Evolutionary conservation across 2,329 filamentous ascomycete genomes (phyloP), one percentile per base, ranked within the genome.

Genomic region (Aspergillus pseudoterreus): DNA sequence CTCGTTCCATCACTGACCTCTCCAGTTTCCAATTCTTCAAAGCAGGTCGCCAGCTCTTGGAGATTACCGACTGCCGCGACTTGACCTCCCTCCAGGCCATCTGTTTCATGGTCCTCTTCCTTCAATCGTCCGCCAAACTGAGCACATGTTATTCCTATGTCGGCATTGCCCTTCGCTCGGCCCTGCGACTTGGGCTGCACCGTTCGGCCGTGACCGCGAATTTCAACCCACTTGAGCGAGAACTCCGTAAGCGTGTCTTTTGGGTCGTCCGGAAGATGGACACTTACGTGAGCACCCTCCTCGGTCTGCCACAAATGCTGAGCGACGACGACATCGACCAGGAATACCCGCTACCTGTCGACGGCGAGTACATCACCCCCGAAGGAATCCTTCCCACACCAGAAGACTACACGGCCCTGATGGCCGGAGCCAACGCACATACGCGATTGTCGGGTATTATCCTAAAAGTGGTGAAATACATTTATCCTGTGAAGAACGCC

Each of bases 111-210:
- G 87, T 91, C 45, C 74, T 92, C 2, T 94, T 92, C 64, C 77
- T 92, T 1, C 89, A 94, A 63, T 84, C 86, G 2, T 88, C 89
- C 2, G 87, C 88, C 9, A 89, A 90, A 64, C 74, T 92, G 27
- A 88, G 85, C 64, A 87, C 84, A 9, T 92, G 88, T 65, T 92
- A 92, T 68, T 83, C 87, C 0, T 91, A 90, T 60, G 80, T 92
- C 44, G 88, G 88, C 6, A 87, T 92, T 60, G 88, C 87, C 2
- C 75, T 92, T 45, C 82, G 88, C 46, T 86, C 87, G 6, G 84
- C 87, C n/a, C 71, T 92, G 32, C 82, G 88, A 24, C 85, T 92
- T 72, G 89, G 89, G 6, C 75, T 92, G 22, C 89, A 94, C 67
- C 85, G 89, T 47, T 82, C 87, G 53, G 43, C 45, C 4, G 72